Conservation (phyloP, 2,329 filamentous ascomycete genomes). For the Gliomastix tumulicola region DNA sequence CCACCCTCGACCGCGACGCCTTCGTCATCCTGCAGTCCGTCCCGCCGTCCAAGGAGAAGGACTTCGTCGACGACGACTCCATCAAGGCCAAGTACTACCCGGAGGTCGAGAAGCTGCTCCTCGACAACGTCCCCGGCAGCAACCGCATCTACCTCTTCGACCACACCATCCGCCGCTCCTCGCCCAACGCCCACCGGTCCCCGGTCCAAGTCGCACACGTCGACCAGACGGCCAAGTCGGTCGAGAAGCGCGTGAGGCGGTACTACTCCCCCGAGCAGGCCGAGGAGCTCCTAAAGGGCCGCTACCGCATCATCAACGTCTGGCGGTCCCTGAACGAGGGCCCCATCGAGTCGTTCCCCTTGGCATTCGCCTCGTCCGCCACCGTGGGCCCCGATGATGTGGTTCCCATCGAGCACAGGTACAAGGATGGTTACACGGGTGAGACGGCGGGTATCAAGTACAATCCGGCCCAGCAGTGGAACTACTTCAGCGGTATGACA, state of each 20-base stretch:
- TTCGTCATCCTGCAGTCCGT: slow-evolving; percentile 60
- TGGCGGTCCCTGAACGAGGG: slow-evolving; percentile 62
- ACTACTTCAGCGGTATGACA: slow-evolving; percentile 74
- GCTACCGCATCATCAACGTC: slow-evolving; percentile 82
- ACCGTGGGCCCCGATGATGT: slow-evolving; percentile 57
- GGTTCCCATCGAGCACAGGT: slow-evolving; percentile 33
- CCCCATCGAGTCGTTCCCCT: slow-evolving; percentile 58
- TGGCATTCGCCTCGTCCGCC: slow-evolving; percentile 62
- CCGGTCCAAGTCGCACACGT: slow-evolving; percentile 74
- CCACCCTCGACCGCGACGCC: slow-evolving; percentile 65
- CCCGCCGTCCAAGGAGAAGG: slow-evolving; percentile 44
- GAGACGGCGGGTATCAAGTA: slow-evolving; percentile 66
- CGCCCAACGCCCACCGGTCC: slow-evolving; percentile 48
- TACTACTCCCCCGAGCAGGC: slow-evolving; percentile 64
- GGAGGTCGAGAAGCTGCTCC: slow-evolving; percentile 68
- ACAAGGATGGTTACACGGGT: slow-evolving; percentile 41
- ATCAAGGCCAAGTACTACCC: slow-evolving; percentile 75
- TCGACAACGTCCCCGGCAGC: slow-evolving; percentile 59
- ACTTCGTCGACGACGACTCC: slow-evolving; percentile 62
- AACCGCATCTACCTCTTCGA: slow-evolving; percentile 71
- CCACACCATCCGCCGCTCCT: slow-evolving; percentile 73
- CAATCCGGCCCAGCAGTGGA: slow-evolving; percentile 61
- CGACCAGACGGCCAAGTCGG: slow-evolving; percentile 68
- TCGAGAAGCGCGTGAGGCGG: slow-evolving; percentile 57
- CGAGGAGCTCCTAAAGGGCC: slow-evolving; percentile 53